A percentile compares a stretch with the other conserved stretches of the same genome.
Evolutionary conservation across 306 rosid genomes (phyloP).

Genomic region (Dryas octopetala): DNA sequence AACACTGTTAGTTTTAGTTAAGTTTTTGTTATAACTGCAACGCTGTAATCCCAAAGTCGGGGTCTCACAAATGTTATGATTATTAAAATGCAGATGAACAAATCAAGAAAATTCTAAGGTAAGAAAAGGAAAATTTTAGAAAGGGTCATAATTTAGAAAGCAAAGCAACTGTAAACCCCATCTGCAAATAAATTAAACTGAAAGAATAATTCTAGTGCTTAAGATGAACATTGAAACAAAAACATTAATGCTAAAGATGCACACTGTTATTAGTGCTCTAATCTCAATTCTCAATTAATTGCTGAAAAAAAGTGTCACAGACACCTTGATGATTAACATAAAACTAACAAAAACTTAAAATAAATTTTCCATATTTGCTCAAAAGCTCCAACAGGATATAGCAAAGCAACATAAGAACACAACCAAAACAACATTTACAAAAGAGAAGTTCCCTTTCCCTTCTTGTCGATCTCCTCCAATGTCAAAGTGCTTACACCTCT

Average conservation of each 20-base stretch:
- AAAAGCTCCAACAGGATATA: neutral
- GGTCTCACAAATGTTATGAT: too few species aligned
- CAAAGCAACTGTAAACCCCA: too few species aligned
- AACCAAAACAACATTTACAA: conserved; percentile 19
- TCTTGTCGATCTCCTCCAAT: conserved; percentile 47
- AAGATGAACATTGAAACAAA: neutral
- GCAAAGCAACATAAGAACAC: neutral
- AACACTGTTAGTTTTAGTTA: too few species aligned
- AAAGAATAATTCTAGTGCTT: neutral
- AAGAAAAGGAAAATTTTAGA: too few species aligned
- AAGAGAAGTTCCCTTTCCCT: conserved; percentile 47
- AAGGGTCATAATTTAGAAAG: too few species aligned
- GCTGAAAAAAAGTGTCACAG: neutral
- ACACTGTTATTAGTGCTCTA: neutral
- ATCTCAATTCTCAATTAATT: conserved; percentile 4
- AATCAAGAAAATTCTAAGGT: too few species aligned
- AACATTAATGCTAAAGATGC: neutral
- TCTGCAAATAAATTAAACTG: neutral
- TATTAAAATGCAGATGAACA: too few species aligned
- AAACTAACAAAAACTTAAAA: conserved; percentile 12
- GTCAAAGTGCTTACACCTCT: conserved; percentile 48
- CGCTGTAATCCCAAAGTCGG: too few species aligned
- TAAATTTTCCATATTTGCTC: conserved; percentile 1
- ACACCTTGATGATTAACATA: neutral
- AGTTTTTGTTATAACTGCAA: too few species aligned